Base-by-base conservation (phyloP, 495 filamentous ascomycete species). In the Talaromyces proteolyticus region DNA sequence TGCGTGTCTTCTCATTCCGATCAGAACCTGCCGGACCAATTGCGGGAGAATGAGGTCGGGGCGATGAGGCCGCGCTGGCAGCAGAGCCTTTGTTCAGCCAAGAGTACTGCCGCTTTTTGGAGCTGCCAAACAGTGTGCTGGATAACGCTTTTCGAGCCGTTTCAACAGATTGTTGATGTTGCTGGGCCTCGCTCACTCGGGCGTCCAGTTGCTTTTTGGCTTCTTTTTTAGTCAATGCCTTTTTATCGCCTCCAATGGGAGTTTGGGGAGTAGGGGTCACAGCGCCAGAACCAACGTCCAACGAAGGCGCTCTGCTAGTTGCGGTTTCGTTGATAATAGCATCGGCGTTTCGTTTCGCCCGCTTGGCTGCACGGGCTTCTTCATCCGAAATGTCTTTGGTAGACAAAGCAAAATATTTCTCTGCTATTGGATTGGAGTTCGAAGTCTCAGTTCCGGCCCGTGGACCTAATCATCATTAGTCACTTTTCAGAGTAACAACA, bases 211-310 rank as follows among this genome's bases (percentile, higher is more conserved):
- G 54, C 53, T 80, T 82, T 55, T 61, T 75, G 20, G 71, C 64
- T 52, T 77, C 74, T 47, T 79, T 78, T 52, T 78, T 80, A 20
- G 68, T 69, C 23, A 80, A 63, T 18, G 79, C 77, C 55, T 82
- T 84, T 46, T 73, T 76, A 46, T 80, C 78, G 10, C 75, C 47
- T 18, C 66, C 70, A 10, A 49, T 40, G 12, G 47, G 29, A 17
- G 34, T 12, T 25, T 49, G 47, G 12, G 76, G 67, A 3, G 29
- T 34, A 2, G 72, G 61, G 0, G 69, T 70, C 4, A 72, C 71
- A 11, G 70, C 63, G 12, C 66, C 70, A 20, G 75, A 70, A 4
- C 64, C 72, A 1, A 67, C 55, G 23, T 73, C 69, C 12, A 63
- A 53, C 7, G 72, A 69, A 0, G 69, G 64, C 1, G 67, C 49